Base-by-base conservation (phyloP, 2,329 filamentous ascomycete genomes). In the Aspergillus thermomutatus region DNA sequence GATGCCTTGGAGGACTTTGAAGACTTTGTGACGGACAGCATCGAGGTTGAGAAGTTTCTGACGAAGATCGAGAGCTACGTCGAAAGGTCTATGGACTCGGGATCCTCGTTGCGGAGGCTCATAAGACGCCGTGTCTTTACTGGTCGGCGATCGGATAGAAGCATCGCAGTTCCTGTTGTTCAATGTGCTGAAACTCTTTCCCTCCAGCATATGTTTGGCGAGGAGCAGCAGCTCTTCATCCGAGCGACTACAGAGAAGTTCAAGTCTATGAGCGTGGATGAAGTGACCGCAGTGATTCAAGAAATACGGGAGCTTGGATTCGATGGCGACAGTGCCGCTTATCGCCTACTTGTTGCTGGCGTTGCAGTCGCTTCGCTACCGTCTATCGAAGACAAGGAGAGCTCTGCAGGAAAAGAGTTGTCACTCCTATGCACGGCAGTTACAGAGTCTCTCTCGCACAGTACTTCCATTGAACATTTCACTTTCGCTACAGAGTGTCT, bases 1-100 rank as follows among this genome's bases (percentile, higher is more conserved):
- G 72, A 73, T 64, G 67, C 71, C 11, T 59, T 76, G 43, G 74
- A 76, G 53, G 69, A 75, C 40, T 75, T 77, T 56, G 72, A 74
- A 57, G 73, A 76, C 51, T 58, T 77, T 19, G 65, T 68, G 5
- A 63, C 61, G 21, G 66, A 68, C 37, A 69, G 71, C 54, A 63
- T 64, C 17, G 71, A 75, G 27, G 69, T 71, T 10, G 69, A 69
- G 14, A 73, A 73, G 41, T 69, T 68, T 54, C 47, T 76, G 31
- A 64, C 63, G 41, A 73, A 74, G 60, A 69, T 75, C 37, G 71
- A 74, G 52, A 66, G 62, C 53, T 68, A 73, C 50, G 67, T 71
- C 50, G 69, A 72, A 50, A 69, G 66, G 55, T 69, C 68, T n/a
- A 55, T 67, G 17, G 70, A 74, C 43, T 70, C 66, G 17, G 66